Evolutionary conservation across 306 rosid species (phyloP).

Genomic region (Sophora flavescens): DNA sequence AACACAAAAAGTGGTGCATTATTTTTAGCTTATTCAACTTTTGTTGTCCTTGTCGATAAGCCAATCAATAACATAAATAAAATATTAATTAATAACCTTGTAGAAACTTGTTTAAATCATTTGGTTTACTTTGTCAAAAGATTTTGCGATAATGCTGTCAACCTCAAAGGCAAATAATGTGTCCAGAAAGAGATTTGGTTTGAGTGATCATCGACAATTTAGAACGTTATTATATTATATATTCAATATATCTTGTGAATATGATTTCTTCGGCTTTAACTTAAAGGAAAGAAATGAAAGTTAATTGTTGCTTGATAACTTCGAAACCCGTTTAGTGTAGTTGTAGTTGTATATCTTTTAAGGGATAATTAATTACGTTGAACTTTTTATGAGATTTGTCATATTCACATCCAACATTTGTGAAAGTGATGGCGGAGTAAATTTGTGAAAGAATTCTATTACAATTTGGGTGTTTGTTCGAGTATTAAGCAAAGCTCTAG

Average conservation of each 20-base stretch:
- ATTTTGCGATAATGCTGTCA: background rate
- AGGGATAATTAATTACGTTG: background rate
- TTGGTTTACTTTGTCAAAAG: slow-evolving; percentile 23
- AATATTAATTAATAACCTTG: too few relatives aligned
- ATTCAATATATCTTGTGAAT: background rate
- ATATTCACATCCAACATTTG: background rate
- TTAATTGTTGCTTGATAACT: background rate
- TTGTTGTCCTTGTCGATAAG: background rate
- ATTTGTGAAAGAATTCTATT: too few relatives aligned
- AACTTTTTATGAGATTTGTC: background rate
- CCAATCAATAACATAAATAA: background rate
- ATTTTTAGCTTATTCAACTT: background rate
- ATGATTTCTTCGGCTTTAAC: slow-evolving; percentile 32
- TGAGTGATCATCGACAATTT: too few relatives aligned
- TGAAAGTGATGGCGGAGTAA: too few relatives aligned
- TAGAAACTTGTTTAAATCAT: background rate
- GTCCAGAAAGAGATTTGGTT: too few relatives aligned
- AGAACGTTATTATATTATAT: background rate
- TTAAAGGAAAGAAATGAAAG: slow-evolving; percentile 26
- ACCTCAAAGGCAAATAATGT: background rate
- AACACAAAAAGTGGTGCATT: background rate
- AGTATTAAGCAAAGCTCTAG: too few relatives aligned
- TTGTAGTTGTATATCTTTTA: too few relatives aligned
- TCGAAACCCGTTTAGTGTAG: background rate
- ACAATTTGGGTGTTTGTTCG: too few relatives aligned